phyloP scores from a whole-genome alignment of 768 basidiomycete species.

The Leucosporidium creatinivorum region DNA sequence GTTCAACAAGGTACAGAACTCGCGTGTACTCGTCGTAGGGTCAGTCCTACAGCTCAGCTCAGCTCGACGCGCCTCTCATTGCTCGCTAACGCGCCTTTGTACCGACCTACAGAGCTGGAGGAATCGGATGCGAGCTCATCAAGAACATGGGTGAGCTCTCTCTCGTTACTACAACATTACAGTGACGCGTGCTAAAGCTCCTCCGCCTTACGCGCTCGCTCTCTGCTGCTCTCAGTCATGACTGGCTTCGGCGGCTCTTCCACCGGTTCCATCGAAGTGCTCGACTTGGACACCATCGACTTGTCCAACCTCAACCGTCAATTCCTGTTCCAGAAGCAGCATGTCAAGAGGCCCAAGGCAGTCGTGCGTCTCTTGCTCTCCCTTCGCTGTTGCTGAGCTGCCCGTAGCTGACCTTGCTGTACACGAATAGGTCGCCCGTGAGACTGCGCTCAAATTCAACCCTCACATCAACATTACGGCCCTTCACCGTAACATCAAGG shows the following conservation, averaged over 20 bases:
- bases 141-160: slow-evolving; percentile 77
- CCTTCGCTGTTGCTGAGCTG: background rate
- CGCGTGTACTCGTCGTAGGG: slow-evolving; percentile 70
- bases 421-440: slow-evolving; percentile 61
- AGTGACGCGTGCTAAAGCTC: background rate
- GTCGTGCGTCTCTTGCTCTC: slow-evolving; percentile 50
- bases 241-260: slow-evolving; percentile 17
- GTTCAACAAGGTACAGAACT: slow-evolving; percentile 44
- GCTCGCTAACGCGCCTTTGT: background rate
- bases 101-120: slow-evolving; percentile 40
- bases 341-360: slow-evolving; percentile 94
- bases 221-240: slow-evolving; percentile 19
- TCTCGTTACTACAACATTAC: background rate
- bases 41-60: background rate
- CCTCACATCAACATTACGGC: slow-evolving; percentile 79
- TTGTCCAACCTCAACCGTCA: slow-evolving; percentile 94
- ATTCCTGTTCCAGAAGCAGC: slow-evolving; percentile 93
- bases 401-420: background rate
- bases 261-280: slow-evolving; percentile 33
- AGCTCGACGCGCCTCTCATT: background rate
- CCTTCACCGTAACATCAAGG: slow-evolving; percentile 93
- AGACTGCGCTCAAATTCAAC: slow-evolving; percentile 74
- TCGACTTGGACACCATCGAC: slow-evolving; percentile 98
- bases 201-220: background rate
- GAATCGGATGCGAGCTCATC: slow-evolving; percentile 93